A percentile compares a stretch with the other conserved stretches of the same genome.
Evolutionary conservation across 2,329 filamentous ascomycete genomes (phyloP).

Genomic region (Trichoderma sp.): DNA sequence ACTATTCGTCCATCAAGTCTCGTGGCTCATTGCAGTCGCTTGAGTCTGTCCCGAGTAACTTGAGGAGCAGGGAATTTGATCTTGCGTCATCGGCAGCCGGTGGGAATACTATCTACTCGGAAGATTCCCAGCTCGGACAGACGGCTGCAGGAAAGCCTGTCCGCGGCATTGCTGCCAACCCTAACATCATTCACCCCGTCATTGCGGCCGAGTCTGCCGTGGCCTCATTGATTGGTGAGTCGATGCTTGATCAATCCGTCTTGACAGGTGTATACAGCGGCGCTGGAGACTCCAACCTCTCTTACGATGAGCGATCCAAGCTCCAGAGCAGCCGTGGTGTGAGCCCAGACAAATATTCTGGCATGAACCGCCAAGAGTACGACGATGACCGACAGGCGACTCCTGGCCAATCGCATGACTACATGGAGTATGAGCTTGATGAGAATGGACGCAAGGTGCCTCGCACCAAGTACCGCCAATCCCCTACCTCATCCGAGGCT

Average conservation of each 20-base stretch:
- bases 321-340: conserved; percentile 34
- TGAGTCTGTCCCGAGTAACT: conserved; percentile 38
- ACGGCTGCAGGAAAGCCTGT: conserved; percentile 67
- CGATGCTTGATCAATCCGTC: conserved; percentile 63
- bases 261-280: conserved; percentile 55
- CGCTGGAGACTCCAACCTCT: conserved; percentile 38
- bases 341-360: conserved; percentile 43
- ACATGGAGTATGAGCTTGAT: conserved; percentile 56
- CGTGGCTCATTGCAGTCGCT: conserved; percentile 37
- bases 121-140: conserved; percentile 57
- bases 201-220: conserved; percentile 83
- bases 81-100: conserved; percentile 53
- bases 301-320: conserved; percentile 34
- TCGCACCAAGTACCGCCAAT: conserved; percentile 43
- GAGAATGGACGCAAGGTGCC: conserved; percentile 57
- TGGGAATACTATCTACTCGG: conserved; percentile 48
- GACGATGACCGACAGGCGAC: conserved; percentile 42
- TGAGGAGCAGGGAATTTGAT: conserved; percentile 51
- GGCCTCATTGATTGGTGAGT: conserved; percentile 79
- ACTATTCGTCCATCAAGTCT: conserved; percentile 60
- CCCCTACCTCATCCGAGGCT: conserved; percentile 55
- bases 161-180: conserved; percentile 67
- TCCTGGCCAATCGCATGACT: conserved; percentile 44
- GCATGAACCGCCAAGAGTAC: conserved; percentile 37
- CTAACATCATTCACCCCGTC: conserved; percentile 70